phyloP scores from a whole-genome alignment of 2,329 filamentous ascomycete genomes.

The Endoconidiophora polonica region DNA sequence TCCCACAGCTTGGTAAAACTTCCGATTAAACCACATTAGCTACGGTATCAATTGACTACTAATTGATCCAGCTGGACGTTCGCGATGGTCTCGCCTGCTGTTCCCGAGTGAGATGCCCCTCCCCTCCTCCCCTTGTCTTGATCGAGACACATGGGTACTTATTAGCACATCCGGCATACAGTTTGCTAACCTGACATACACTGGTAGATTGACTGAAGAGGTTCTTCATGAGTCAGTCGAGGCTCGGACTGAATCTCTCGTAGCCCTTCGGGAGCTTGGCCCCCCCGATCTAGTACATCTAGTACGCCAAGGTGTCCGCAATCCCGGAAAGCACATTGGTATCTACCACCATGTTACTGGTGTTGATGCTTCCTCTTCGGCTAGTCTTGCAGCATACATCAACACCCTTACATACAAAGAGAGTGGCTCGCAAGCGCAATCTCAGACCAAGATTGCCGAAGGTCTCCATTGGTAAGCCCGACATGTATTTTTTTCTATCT shows the following conservation, averaged over 20 bases:
- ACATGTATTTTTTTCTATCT: neutral
- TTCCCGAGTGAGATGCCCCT: constrained; percentile 43
- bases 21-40: too few species aligned
- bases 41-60: neutral
- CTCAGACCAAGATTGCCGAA: constrained; percentile 69
- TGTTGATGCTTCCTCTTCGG: constrained; percentile 91
- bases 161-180: neutral
- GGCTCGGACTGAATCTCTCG: constrained; percentile 75
- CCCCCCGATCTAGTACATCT: constrained; percentile 93
- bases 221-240: constrained; percentile 83
- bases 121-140: constrained; percentile 9
- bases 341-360: constrained; percentile 97
- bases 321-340: constrained; percentile 51
- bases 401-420: constrained; percentile 91
- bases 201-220: constrained; percentile 76
- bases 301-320: constrained; percentile 53
- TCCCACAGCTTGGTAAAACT: too few species aligned
- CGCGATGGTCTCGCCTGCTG: constrained; percentile 56
- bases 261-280: constrained; percentile 76
- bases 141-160: too few species aligned
- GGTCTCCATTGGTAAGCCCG: constrained; percentile 71
- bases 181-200: neutral
- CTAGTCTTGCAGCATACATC: constrained; percentile 92
- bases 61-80: constrained; percentile 13
- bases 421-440: constrained; percentile 39